A percentile compares a stretch with the other conserved stretches of the same genome.
phyloP scores from a whole-genome alignment of 176 grass and related monocot genomes.

The Zizania latifolia region DNA sequence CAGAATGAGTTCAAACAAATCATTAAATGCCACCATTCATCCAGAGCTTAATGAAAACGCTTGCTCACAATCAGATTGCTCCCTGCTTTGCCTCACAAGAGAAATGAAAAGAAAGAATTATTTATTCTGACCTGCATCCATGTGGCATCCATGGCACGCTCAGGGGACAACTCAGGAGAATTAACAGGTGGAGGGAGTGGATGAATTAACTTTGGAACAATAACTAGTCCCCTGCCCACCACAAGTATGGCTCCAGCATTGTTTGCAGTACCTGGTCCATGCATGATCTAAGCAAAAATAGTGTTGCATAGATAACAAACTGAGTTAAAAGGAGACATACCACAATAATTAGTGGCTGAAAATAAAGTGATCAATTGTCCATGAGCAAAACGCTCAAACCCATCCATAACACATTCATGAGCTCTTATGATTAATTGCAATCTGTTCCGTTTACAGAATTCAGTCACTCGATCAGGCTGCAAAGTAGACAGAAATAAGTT shows the following conservation, averaged over 20 bases:
- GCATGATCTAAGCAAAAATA: slow-evolving; percentile 12
- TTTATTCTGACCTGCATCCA: slow-evolving; percentile 87
- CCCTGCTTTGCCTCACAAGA: neutral
- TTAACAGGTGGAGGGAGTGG: slow-evolving; percentile 89
- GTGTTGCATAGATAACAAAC: slow-evolving; percentile 1
- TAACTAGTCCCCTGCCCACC: slow-evolving; percentile 80
- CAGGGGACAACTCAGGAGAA: slow-evolving; percentile 87
- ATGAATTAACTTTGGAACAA: slow-evolving; percentile 96
- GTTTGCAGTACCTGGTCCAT: slow-evolving; percentile 79
- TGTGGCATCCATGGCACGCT: slow-evolving; percentile 65
- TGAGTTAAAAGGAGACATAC: slow-evolving; percentile 35
- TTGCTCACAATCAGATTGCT: neutral
- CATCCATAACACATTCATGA: slow-evolving; percentile 99
- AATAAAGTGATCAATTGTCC: slow-evolving; percentile 95
- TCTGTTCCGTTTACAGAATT: slow-evolving; percentile 96
- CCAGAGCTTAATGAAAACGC: neutral
- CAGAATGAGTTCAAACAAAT: neutral
- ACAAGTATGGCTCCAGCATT: slow-evolving; percentile 99
- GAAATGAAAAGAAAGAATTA: slow-evolving; percentile 3
- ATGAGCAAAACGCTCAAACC: slow-evolving; percentile 93
- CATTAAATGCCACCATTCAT: neutral
- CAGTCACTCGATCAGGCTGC: slow-evolving; percentile 87
- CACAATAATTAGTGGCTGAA: slow-evolving; percentile 99
- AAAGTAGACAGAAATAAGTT: slow-evolving; percentile 30
- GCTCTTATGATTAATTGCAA: slow-evolving; percentile 94